Evolutionary conservation across 768 basidiomycete genomes (phyloP).

Genomic region (Lactifluus hygrophoroides): DNA sequence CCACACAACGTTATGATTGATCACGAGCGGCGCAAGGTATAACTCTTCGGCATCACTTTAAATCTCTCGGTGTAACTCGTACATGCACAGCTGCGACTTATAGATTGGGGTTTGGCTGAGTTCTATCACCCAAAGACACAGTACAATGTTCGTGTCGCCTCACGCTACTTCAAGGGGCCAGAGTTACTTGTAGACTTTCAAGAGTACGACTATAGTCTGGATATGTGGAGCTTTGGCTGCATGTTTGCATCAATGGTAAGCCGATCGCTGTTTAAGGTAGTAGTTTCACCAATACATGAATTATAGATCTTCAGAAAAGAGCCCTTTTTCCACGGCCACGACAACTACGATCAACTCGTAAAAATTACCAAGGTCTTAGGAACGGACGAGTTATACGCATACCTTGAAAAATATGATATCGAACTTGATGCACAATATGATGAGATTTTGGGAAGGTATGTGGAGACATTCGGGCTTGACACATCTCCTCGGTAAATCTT

Average conservation of each 20-base stretch:
- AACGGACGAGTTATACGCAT: conserved; percentile 88
- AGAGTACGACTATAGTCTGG: conserved; percentile 95
- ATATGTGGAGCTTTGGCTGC: conserved; percentile 99
- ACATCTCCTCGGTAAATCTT: conserved; percentile 2
- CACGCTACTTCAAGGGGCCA: conserved; percentile 96
- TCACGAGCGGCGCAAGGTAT: conserved; percentile 89
- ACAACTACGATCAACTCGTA: conserved; percentile 97
- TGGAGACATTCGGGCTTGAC: conserved; percentile 2
- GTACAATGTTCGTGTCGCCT: conserved; percentile 97
- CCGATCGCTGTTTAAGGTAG: not conserved
- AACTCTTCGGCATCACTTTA: conserved; percentile 18
- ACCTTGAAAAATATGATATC: conserved; percentile 93
- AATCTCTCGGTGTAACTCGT: not conserved
- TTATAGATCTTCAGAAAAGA: conserved; percentile 95
- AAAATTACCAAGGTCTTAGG: conserved; percentile 98
- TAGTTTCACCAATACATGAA: conserved; percentile 1
- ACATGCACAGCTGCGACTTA: conserved; percentile 70
- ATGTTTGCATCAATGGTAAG: conserved; percentile 97
- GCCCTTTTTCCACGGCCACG: conserved; percentile 98
- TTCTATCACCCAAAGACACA: conserved; percentile 98
- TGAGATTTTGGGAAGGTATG: conserved; percentile 79
- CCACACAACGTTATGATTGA: conserved; percentile 99
- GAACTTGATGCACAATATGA: conserved; percentile 95
- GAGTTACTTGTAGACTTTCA: conserved; percentile 96
- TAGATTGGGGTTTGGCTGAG: conserved; percentile 98